phyloP scores from a whole-genome alignment of 768 basidiomycete genomes.

The Collybiopsis confluens region DNA sequence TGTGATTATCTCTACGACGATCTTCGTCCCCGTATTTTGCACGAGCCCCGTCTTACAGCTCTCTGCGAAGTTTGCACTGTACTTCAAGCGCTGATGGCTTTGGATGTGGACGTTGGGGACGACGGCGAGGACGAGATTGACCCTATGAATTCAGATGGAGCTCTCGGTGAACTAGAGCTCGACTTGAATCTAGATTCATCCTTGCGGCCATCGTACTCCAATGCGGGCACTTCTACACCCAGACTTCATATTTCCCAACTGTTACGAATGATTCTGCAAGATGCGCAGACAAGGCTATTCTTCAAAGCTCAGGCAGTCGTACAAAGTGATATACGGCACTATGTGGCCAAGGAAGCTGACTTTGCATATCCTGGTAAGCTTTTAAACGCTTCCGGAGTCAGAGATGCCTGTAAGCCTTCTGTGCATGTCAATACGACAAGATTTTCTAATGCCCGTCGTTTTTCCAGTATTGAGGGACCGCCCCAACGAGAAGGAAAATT shows the following conservation, averaged over 20 bases:
- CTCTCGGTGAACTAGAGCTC: constrained; percentile 22
- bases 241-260: constrained; percentile 77
- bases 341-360: constrained; percentile 72
- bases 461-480: constrained; percentile 32
- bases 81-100: constrained; percentile 92
- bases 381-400: constrained; percentile 42
- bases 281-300: constrained; percentile 92
- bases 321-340: constrained; percentile 84
- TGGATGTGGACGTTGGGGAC: constrained; percentile 51
- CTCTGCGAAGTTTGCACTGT: constrained; percentile 97
- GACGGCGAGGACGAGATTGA: constrained; percentile 28
- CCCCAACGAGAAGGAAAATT: constrained; percentile 63
- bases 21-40: constrained; percentile 90
- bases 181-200: constrained; percentile 18
- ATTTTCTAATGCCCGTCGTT: constrained; percentile 48
- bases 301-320: constrained; percentile 95
- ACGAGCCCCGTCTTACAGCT: constrained; percentile 81
- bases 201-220: neutral
- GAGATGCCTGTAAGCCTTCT: constrained; percentile 4
- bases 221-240: constrained; percentile 29
- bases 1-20: constrained; percentile 96
- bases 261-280: constrained; percentile 87
- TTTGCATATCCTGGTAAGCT: constrained; percentile 85
- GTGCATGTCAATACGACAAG: no score
- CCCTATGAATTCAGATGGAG: constrained; percentile 16